phyloP scores from a whole-genome alignment of 768 basidiomycete species.

The Hygrophoropsis aurantiaca region DNA sequence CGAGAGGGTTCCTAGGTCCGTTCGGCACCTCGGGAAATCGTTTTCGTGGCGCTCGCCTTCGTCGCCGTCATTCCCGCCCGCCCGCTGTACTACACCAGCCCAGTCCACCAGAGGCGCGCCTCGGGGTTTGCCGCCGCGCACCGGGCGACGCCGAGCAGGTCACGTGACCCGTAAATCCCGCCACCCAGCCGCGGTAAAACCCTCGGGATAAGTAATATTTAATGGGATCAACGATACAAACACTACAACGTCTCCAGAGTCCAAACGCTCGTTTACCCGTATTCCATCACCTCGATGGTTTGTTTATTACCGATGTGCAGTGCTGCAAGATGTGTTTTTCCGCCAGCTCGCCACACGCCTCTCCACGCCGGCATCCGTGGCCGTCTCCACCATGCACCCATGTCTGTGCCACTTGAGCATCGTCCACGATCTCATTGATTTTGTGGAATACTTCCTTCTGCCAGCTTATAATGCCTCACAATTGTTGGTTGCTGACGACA shows the following conservation, averaged over 20 bases:
- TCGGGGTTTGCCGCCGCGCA: too few species aligned
- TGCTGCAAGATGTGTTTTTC: conserved; percentile 21
- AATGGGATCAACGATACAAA: conserved; percentile 15
- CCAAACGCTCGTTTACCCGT: conserved; percentile 3
- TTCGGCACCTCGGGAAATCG: too few species aligned
- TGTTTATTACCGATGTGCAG: conserved; percentile 3
- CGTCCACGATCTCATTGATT: conserved; percentile 16
- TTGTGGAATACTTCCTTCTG: neutral
- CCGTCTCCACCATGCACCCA: conserved; percentile 19
- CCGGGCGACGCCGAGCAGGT: too few species aligned
- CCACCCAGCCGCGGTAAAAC: too few species aligned
- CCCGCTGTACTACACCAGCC: too few species aligned
- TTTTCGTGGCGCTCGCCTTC: too few species aligned
- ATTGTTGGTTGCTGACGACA: neutral
- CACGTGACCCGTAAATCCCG: too few species aligned
- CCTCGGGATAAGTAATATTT: conserved; percentile 1
- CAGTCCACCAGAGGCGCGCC: too few species aligned
- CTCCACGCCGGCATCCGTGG: conserved; percentile 7
- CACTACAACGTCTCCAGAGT: conserved; percentile 8
- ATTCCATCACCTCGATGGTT: neutral
- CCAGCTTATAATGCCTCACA: too few species aligned
- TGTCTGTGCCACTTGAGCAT: conserved; percentile 28
- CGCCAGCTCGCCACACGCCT: conserved; percentile 19
- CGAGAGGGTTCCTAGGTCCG: too few species aligned
- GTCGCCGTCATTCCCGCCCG: too few species aligned